Percentiles rank a stretch among this genome's conserved stretches.
Evolutionary conservation across 257 asterid genomes (phyloP).

Genomic region (Forsythia suspensa): DNA sequence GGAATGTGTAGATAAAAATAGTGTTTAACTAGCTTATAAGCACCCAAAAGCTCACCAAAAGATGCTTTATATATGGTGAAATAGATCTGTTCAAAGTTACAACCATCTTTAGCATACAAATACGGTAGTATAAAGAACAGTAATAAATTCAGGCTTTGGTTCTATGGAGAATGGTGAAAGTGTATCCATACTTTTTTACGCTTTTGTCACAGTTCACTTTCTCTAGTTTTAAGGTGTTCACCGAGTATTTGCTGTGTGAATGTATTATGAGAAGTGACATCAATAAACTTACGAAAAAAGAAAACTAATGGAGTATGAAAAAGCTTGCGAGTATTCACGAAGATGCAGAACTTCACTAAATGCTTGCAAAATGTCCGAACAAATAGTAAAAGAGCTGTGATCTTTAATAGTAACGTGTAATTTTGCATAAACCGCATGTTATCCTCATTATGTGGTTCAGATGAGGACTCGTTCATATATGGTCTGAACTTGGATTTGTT

Average conservation of each 20-base stretch:
- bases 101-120: not conserved
- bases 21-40: too few species aligned
- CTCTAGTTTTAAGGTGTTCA: not conserved
- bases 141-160: not conserved
- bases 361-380: not conserved
- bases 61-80: constrained; percentile 2
- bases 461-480: not conserved
- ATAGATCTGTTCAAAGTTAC: not conserved
- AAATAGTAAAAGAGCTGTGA: not conserved
- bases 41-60: too few species aligned
- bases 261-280: not conserved
- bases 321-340: not conserved
- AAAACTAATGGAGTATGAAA: not conserved
- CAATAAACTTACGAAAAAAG: not conserved
- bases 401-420: not conserved
- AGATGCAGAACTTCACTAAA: not conserved
- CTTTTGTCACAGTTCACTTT: not conserved
- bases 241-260: not conserved
- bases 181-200: not conserved
- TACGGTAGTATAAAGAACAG: not conserved
- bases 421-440: not conserved
- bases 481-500: not conserved
- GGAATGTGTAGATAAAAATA: too few species aligned
- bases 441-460: not conserved
- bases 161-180: not conserved